A percentile compares a stretch with the other conserved stretches of the same genome.
Evolutionary conservation across 345 rosid species (phyloP).

Genomic region (Diplotaxis tenuifolia): DNA sequence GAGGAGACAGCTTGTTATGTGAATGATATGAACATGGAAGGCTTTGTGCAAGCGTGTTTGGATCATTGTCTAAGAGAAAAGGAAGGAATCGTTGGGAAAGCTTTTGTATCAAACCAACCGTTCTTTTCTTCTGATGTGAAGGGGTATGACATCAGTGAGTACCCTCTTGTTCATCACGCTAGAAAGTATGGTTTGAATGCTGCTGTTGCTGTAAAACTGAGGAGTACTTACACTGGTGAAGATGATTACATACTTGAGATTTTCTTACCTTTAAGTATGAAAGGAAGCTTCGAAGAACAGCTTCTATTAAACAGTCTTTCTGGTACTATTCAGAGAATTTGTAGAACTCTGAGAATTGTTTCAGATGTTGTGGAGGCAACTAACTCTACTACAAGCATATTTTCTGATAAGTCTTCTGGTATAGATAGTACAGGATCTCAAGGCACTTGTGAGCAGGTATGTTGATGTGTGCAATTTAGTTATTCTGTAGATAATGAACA

Average conservation of each 20-base stretch:
- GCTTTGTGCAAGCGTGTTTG: slow-evolving; percentile 75
- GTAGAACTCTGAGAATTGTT: slow-evolving; percentile 77
- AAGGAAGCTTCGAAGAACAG: slow-evolving; percentile 77
- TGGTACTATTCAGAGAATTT: slow-evolving; percentile 77
- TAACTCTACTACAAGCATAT: slow-evolving; percentile 34
- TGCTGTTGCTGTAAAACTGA: slow-evolving; percentile 83
- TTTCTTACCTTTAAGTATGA: slow-evolving; percentile 74
- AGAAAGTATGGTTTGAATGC: slow-evolving; percentile 78
- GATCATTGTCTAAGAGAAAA: slow-evolving; percentile 75
- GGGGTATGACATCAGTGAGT: slow-evolving; percentile 61
- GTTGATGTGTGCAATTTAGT: background rate
- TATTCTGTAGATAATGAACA: background rate
- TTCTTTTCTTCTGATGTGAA: slow-evolving; percentile 78
- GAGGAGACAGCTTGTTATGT: slow-evolving; percentile 76
- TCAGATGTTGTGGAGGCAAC: slow-evolving; percentile 51
- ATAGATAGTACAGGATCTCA: slow-evolving; percentile 41
- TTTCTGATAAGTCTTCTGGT: slow-evolving; percentile 35
- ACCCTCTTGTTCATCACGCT: slow-evolving; percentile 91
- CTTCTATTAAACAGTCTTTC: slow-evolving; percentile 72
- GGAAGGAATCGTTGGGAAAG: slow-evolving; percentile 91
- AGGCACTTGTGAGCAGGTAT: slow-evolving; percentile 52
- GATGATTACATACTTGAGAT: slow-evolving; percentile 84
- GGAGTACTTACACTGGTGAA: slow-evolving; percentile 76
- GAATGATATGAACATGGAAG: slow-evolving; percentile 65
- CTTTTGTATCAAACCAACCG: slow-evolving; percentile 72